Base-by-base conservation (phyloP, 1,139 yeast species). In the Entelexis paramagnoliae region DNA sequence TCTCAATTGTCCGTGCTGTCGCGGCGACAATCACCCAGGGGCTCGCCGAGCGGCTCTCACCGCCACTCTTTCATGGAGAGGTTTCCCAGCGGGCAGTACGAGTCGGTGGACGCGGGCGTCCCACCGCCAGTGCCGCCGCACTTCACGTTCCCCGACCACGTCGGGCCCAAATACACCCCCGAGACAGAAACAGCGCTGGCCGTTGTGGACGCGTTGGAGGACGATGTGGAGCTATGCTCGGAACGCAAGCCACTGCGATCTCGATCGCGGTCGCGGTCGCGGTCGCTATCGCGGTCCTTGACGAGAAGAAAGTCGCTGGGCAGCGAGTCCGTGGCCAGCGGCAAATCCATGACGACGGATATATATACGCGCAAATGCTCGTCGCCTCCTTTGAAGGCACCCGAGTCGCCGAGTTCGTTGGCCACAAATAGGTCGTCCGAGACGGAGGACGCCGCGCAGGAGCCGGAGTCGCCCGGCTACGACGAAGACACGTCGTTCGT, bases 101-200 rank as follows among this genome's bases (percentile, higher is more conserved):
- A 19, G 5, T 24, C 14, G 22, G 22, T 57, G 2, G 58, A 57
- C 35, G 57, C 60, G 0, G 57, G 54, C 9, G 47, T 58, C 4
- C 60, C 60, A 2, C 60, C 60, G 2, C 48, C 46, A 3, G 60
- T 58, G 14, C 60, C 60, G 3, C 53, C 50, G 11, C 60, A 58
- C 32, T 22, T 30, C 17, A 26, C 32, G 11, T 20, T 51, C 30
- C 45, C 49, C 2, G 35, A 46, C 32, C 5, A 22, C 19, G 33
- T 40, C 4, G n/a, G 34, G 17, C 35, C 38, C 2, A 13, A 32
- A 24, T 22, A 34, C 19, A 26, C 47, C 29, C 22, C 46, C 13
- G 49, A 48, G 26, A 36, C 33, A 6, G 56, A 53, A 20, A 41
- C 48, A 4, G 54, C 50, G 47, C 52, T 53, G 47, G 56, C 56